Evolutionary conservation across 257 asterid species (phyloP).

Genomic region (Nicotiana noctiflora): DNA sequence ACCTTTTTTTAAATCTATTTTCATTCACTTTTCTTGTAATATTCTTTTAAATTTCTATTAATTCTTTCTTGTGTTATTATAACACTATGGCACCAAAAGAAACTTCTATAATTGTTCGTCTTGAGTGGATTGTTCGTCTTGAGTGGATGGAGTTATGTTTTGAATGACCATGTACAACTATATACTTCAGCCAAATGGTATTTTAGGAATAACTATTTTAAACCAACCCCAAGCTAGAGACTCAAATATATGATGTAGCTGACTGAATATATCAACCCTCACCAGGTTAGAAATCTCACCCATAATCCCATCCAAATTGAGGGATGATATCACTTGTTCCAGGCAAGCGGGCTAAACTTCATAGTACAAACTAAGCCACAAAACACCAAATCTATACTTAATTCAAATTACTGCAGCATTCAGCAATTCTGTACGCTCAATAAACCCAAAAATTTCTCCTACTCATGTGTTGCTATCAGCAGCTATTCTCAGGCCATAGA

Average conservation of each 20-base stretch:
- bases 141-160: background rate
- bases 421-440: background rate
- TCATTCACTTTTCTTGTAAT: background rate
- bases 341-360: background rate
- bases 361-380: background rate
- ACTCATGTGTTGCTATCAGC: background rate
- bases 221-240: background rate
- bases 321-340: background rate
- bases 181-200: background rate
- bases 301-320: background rate
- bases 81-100: background rate
- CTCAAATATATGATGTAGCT: background rate
- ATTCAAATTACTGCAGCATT: background rate
- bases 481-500: background rate
- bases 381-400: background rate
- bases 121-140: background rate
- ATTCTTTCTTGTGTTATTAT: background rate
- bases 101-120: background rate
- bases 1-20: too few relatives aligned
- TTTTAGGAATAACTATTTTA: background rate
- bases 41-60: background rate
- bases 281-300: background rate
- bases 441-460: background rate
- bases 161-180: background rate
- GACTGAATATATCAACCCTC: background rate